Evolutionary conservation across 139 green algal genomes (phyloP).

Genomic region (Chlorella vulgaris): DNA sequence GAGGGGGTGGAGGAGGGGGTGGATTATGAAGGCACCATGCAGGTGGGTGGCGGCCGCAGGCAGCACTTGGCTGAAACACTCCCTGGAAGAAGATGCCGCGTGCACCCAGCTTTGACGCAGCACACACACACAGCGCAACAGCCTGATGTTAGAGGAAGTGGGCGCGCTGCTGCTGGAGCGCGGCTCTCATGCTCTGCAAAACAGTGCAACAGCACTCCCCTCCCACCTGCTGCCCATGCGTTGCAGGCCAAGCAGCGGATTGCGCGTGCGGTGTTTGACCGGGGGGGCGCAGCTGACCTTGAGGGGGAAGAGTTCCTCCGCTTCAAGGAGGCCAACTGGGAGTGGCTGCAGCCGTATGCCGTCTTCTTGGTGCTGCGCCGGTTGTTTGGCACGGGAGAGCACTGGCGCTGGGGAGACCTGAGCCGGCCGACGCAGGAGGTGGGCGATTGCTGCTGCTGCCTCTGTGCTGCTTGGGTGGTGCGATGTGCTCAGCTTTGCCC

Average conservation of each 20-base stretch:
- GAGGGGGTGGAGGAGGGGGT: slow-evolving; percentile 60
- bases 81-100: too few relatives aligned
- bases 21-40: slow-evolving; percentile 19
- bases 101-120: too few relatives aligned
- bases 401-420: slow-evolving; percentile 89
- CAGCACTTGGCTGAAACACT: too few relatives aligned
- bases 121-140: too few relatives aligned
- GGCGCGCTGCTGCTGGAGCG: too few relatives aligned
- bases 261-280: slow-evolving; percentile 60
- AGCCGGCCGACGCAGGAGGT: slow-evolving; percentile 44
- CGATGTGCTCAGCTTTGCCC: background rate
- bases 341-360: slow-evolving; percentile 76
- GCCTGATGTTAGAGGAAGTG: too few relatives aligned
- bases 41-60: background rate
- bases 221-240: too few relatives aligned
- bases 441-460: background rate
- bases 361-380: slow-evolving; percentile 86
- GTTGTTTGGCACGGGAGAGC: slow-evolving; percentile 89
- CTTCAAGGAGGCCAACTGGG: background rate
- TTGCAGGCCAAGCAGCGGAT: slow-evolving; percentile 77
- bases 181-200: too few relatives aligned
- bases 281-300: slow-evolving; percentile 45
- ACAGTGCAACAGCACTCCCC: too few relatives aligned
- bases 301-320: slow-evolving; percentile 36
- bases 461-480: background rate